Conservation (phyloP, 306 rosid species). For the Lagenaria siceraria region DNA sequence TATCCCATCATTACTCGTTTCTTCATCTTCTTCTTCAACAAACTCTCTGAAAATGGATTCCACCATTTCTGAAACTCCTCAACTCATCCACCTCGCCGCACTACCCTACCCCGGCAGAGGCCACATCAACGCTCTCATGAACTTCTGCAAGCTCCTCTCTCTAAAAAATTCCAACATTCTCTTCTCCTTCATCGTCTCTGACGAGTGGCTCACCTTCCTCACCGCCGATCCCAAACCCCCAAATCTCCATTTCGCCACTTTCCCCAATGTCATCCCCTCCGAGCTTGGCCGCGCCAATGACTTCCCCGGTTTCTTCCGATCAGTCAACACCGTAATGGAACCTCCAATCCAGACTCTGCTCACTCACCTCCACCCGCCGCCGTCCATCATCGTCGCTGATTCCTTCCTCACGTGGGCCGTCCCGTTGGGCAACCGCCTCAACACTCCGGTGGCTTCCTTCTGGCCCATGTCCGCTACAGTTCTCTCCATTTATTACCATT, state of each 20-base stretch:
- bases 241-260: constrained; percentile 15
- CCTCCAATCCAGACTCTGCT: constrained; percentile 7
- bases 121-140: constrained; percentile 51
- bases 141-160: constrained; percentile 25
- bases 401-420: not conserved
- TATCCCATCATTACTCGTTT: too few species aligned
- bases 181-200: constrained; percentile 37
- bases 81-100: constrained; percentile 11
- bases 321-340: constrained; percentile 1
- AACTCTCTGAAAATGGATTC: not conserved
- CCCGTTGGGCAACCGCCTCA: not conserved
- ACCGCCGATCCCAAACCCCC: constrained; percentile 18
- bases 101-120: constrained; percentile 34
- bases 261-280: constrained; percentile 23
- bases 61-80: not conserved
- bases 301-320: not conserved
- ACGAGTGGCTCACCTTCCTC: constrained; percentile 34
- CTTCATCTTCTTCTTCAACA: too few species aligned
- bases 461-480: constrained; percentile 33
- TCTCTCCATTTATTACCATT: constrained; percentile 16
- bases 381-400: not conserved
- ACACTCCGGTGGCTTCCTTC: constrained; percentile 9
- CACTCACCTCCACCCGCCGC: not conserved
- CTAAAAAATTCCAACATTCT: constrained; percentile 7
- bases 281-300: constrained; percentile 10